phyloP scores from a whole-genome alignment of 139 green algal species.

The Yamagishiella unicocca region DNA sequence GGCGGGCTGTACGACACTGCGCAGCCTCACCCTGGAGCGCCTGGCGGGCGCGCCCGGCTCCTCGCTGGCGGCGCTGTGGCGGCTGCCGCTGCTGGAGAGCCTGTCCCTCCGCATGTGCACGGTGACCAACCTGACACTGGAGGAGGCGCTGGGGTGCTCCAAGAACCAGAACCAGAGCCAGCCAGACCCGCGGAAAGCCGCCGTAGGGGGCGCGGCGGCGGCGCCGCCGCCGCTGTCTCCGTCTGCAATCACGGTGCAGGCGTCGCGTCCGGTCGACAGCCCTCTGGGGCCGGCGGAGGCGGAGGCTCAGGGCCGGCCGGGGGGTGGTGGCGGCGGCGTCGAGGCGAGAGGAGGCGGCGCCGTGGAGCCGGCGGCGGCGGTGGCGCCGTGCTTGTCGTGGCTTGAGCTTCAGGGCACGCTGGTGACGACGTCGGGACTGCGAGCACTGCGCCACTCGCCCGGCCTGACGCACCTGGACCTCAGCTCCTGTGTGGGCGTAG shows the following conservation, averaged over 20 bases:
- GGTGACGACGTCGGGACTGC: constrained; percentile 7
- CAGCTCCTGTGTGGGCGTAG: constrained; percentile 7
- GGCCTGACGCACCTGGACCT: constrained; percentile 27
- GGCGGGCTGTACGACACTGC: neutral
- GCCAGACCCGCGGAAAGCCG: no score
- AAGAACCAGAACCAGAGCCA: neutral
- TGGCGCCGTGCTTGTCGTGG: neutral
- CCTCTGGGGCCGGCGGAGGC: no score
- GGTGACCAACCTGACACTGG: constrained; percentile 3
- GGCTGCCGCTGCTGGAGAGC: constrained; percentile 68
- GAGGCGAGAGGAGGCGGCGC: no score
- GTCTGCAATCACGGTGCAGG: no score
- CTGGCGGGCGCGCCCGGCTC: neutral
- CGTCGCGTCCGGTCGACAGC: no score
- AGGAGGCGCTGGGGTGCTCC: neutral
- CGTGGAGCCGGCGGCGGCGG: neutral
- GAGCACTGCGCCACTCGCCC: neutral
- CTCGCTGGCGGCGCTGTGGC: constrained; percentile 18
- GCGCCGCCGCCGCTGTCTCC: no score
- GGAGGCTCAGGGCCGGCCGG: no score
- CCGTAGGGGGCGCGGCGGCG: no score
- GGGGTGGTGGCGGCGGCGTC: no score
- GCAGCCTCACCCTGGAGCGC: constrained; percentile 5
- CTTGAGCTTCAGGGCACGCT: constrained; percentile 24
- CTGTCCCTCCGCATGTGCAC: constrained; percentile 51